Evolutionary conservation across 352 stramenopile species (phyloP).

Genomic region (Phytopythium kandeliae): DNA sequence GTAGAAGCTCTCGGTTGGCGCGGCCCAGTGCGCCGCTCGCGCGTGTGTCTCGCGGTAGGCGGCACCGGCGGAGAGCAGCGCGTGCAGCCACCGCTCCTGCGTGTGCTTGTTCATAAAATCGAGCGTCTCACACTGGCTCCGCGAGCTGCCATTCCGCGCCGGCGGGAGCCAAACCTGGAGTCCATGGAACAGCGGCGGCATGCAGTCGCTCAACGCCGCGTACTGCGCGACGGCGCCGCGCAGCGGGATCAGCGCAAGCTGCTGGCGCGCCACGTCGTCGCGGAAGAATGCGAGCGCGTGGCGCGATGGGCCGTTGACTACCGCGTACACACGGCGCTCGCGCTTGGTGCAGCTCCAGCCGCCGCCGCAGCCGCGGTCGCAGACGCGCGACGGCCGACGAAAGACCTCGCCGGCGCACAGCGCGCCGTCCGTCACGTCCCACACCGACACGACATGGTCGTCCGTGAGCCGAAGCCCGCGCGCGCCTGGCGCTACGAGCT

Average conservation of each 20-base stretch:
- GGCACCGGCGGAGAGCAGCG: conserved; percentile 39
- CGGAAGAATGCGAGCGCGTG: conserved; percentile 27
- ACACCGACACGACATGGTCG: conserved; percentile 17
- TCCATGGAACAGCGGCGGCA: conserved; percentile 2
- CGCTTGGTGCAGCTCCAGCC: conserved; percentile 2
- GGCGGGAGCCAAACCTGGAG: conserved; percentile 20
- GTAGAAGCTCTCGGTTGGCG: conserved; percentile 59
- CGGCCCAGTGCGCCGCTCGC: conserved; percentile 21
- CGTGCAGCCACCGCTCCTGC: conserved; percentile 40
- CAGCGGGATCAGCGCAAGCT: conserved; percentile 17
- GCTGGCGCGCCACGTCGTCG: conserved; percentile 20
- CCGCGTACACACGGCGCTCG: conserved; percentile 18
- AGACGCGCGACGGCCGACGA: conserved; percentile 2
- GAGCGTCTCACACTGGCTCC: conserved; percentile 24
- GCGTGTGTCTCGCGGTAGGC: conserved; percentile 33
- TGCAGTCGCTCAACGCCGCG: background rate
- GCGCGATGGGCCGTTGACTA: conserved; percentile 23
- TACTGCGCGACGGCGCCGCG: conserved; percentile 28
- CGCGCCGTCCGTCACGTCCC: conserved; percentile 29
- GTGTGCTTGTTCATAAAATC: conserved; percentile 21
- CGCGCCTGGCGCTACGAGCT: conserved; percentile 40
- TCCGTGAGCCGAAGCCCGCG: background rate
- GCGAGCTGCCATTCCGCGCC: background rate
- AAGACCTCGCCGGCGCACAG: conserved; percentile 24
- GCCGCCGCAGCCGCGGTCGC: conserved; percentile 1